Percentiles rank a stretch among this genome's conserved stretches.
phyloP scores from a whole-genome alignment of 2,329 filamentous ascomycete species.

The Endoconidiophora polonica region DNA sequence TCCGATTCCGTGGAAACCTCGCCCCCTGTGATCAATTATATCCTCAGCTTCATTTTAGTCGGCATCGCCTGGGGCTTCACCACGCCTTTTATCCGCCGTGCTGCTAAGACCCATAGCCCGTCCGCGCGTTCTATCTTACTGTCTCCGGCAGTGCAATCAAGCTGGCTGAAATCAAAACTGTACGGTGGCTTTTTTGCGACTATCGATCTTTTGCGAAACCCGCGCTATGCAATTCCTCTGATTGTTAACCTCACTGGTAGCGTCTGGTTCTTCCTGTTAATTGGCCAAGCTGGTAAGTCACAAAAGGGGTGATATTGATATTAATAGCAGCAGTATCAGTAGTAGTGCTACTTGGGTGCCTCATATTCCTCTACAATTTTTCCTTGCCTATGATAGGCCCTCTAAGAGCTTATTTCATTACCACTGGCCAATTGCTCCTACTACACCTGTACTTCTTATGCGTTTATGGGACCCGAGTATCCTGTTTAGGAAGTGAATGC shows the following conservation, averaged over 20 bases:
- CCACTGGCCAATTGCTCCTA: no score
- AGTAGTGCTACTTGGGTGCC: no score
- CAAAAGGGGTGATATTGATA: not conserved
- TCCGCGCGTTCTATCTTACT: conserved; percentile 39
- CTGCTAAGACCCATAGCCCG: conserved; percentile 59
- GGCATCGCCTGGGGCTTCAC: conserved; percentile 87
- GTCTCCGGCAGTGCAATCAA: conserved; percentile 32
- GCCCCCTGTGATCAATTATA: conserved; percentile 57
- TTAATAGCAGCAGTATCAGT: no score
- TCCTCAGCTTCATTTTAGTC: conserved; percentile 78
- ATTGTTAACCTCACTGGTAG: conserved; percentile 82
- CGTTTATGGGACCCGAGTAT: no score
- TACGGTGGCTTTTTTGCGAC: conserved; percentile 57
- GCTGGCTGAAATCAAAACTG: conserved; percentile 45
- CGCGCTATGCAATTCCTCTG: conserved; percentile 69
- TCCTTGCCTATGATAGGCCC: no score
- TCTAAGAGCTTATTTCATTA: no score
- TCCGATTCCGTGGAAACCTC: conserved; percentile 12
- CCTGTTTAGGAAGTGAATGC: not conserved
- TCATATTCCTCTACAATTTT: no score
- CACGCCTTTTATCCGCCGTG: conserved; percentile 78
- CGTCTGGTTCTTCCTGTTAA: conserved; percentile 90
- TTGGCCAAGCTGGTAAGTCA: conserved; percentile 71
- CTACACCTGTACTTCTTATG: no score
- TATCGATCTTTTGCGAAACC: conserved; percentile 60